These are phyloP conservation scores for Aspergillus melleus DNA, from an alignment of 2,329 filamentous ascomycete species.

Conservation along the genomic window DNA sequence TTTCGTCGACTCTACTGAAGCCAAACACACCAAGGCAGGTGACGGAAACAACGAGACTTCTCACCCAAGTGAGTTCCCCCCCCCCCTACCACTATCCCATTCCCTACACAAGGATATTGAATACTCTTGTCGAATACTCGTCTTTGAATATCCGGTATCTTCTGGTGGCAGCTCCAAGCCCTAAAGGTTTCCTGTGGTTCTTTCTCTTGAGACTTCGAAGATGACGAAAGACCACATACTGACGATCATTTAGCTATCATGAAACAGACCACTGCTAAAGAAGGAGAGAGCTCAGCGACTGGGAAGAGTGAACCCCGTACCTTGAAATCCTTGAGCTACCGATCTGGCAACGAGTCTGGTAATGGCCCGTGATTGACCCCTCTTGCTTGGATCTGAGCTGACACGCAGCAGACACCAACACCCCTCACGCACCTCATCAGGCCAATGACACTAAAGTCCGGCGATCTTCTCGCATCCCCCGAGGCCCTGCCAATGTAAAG, in stretches of 20 bases:
- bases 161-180: background rate
- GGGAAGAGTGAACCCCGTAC: background rate
- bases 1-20: conserved; percentile 1
- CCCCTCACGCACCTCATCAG: background rate
- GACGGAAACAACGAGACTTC: background rate
- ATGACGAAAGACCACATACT: background rate
- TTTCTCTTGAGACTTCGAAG: background rate
- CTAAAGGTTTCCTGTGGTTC: background rate
- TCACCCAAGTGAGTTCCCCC: background rate
- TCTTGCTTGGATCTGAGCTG: background rate
- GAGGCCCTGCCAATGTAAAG: conserved; percentile 2
- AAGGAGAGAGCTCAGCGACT: background rate
- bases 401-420: background rate
- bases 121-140: background rate
- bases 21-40: background rate
- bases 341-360: background rate
- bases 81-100: no score
- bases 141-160: background rate
- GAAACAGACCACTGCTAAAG: background rate
- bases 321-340: background rate
- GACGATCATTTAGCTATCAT: background rate
- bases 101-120: background rate
- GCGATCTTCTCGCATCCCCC: conserved; percentile 5
- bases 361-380: background rate
- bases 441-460: background rate